These are phyloP conservation scores for Globisporangium apiculatum DNA, from an alignment of 352 stramenopile genomes.

Conservation along the genomic window DNA sequence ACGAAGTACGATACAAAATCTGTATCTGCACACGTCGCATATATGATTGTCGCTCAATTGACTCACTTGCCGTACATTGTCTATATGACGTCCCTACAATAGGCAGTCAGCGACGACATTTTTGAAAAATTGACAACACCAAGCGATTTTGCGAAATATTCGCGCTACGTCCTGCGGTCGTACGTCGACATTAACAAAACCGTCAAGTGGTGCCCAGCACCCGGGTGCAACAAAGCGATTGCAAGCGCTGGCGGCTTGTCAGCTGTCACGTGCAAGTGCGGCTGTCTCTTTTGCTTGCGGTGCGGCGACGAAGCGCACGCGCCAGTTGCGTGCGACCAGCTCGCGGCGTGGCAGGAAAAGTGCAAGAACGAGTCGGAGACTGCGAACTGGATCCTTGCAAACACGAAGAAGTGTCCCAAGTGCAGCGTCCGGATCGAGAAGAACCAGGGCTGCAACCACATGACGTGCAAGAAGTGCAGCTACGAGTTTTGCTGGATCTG, in stretches of 20 bases:
- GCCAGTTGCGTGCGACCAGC: constrained; percentile 90
- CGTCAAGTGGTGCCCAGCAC: constrained; percentile 96
- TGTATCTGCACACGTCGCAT: not conserved
- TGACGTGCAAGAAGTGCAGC: constrained; percentile 91
- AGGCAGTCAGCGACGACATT: constrained; percentile 55
- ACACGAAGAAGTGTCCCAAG: constrained; percentile 99
- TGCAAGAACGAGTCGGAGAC: constrained; percentile 97
- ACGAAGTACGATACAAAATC: constrained; percentile 54
- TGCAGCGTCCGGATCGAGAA: constrained; percentile 99
- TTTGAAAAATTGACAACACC: constrained; percentile 60
- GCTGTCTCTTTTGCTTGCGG: constrained; percentile 85
- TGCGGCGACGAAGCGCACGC: constrained; percentile 97
- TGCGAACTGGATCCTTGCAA: constrained; percentile 99
- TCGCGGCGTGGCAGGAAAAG: constrained; percentile 95
- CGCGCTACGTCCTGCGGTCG: constrained; percentile 90
- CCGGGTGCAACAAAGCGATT: constrained; percentile 94
- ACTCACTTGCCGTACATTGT: not conserved
- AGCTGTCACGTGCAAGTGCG: constrained; percentile 77
- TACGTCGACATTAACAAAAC: constrained; percentile 98
- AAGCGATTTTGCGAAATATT: constrained; percentile 86
- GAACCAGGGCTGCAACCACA: constrained; percentile 99
- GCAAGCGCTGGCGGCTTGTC: constrained; percentile 74
- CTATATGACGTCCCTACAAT: constrained; percentile 3
- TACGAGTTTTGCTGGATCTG: constrained; percentile 99
- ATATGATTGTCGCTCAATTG: not conserved